phyloP scores from a whole-genome alignment of 2,329 filamentous ascomycete species.

The Boeremia exigua region DNA sequence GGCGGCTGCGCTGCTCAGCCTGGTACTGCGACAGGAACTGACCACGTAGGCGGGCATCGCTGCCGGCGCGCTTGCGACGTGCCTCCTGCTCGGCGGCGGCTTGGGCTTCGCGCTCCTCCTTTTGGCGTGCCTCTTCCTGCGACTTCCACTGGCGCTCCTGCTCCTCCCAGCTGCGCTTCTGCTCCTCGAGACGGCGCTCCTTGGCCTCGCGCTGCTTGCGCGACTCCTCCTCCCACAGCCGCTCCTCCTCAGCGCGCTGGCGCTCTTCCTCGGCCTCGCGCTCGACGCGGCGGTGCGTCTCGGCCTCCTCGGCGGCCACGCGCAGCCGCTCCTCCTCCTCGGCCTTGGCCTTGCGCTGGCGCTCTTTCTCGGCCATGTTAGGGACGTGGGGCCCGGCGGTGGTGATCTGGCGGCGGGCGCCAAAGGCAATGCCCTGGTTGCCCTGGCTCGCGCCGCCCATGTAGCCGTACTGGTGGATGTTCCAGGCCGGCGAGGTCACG shows the following conservation, averaged over 20 bases:
- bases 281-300: conserved; percentile 56
- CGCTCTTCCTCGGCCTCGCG: conserved; percentile 68
- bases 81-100: conserved; percentile 71
- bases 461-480: conserved; percentile 95
- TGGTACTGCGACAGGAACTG: conserved; percentile 90
- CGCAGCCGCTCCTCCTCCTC: conserved; percentile 61
- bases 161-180: conserved; percentile 77
- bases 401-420: conserved; percentile 90
- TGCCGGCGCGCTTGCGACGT: conserved; percentile 63
- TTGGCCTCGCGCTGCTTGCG: conserved; percentile 64
- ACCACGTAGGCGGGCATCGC: conserved; percentile 74
- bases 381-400: conserved; percentile 80
- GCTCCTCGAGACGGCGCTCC: conserved; percentile 66
- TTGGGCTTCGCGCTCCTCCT: conserved; percentile 77
- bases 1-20: conserved; percentile 64
- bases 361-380: conserved; percentile 83
- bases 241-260: conserved; percentile 68
- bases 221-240: conserved; percentile 70
- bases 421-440: conserved; percentile 92
- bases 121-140: conserved; percentile 73
- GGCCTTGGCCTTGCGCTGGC: conserved; percentile 62
- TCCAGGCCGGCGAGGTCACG: conserved; percentile 89
- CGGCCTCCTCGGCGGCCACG: conserved; percentile 59
- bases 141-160: conserved; percentile 78
- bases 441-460: conserved; percentile 97